Evolutionary conservation across 1,139 yeast species (phyloP), one percentile per base, ranked within the genome.

Genomic region (Candida tropicalis): DNA sequence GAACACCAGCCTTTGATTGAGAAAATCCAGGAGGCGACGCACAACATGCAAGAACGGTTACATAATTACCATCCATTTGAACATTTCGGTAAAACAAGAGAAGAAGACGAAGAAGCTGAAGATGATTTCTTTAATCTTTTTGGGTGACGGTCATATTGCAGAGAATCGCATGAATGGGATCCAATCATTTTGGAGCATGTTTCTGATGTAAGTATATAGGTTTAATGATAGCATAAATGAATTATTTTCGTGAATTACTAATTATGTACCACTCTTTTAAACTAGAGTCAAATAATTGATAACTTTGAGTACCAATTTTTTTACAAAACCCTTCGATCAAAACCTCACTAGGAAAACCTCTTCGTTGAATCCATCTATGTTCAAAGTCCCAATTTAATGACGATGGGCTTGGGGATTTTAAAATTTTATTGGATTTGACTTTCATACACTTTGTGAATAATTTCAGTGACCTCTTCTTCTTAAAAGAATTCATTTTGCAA

Each of bases 91-190:
- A 42, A 45, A 28, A 18, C 38, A 10, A 38, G 41, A 36, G 32
- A 39, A 0, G 45, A 42, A 12, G 35, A 33, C 16, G 17, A 20
- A 20, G 33, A 32, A 27, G 24, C 34, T n/a, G 37, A 29, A 15
- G 50, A 48, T 28, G 51, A 49, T 33, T 48, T 46, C 35, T 36
- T 49, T 26, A 49, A 49, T 35, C 45, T 49, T 42, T 43, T 49
- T 31, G 51, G 53, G 38, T 49, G 42, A 39, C 46, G 39, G 31
- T 32, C 18, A 17, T 24, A 17, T 36, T 32, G 41, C 32, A 13
- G 38, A 32, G 11, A 38, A 22, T 26, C 38, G 16, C 13, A 15
- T 25, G 20, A 37, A 31, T 22, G 35, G 12, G 12, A 35, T 35
- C 2, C 45, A 45, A 31, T 45, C 48, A 11, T 45, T 45, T 38